A percentile compares a stretch with the other conserved stretches of the same genome.
These are phyloP conservation scores for Hirschioporus abietinus DNA, from an alignment of 768 basidiomycete genomes.

Conservation along the genomic window DNA sequence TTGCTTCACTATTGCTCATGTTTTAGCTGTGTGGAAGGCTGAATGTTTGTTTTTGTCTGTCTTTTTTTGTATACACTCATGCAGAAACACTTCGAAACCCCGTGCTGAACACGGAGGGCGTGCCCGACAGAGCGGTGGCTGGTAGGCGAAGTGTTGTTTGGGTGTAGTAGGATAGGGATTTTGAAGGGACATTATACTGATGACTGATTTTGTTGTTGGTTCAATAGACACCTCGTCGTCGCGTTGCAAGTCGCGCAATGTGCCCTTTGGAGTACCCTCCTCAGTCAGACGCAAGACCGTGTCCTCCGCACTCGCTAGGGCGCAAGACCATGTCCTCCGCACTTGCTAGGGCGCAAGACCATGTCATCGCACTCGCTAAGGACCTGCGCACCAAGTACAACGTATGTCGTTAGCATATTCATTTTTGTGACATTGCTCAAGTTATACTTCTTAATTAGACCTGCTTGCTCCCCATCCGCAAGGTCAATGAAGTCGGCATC, in stretches of 20 bases:
- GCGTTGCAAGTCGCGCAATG: constrained; percentile 97
- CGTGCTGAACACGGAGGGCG: too few species aligned
- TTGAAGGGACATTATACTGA: constrained; percentile 19
- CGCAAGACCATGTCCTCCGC: too few species aligned
- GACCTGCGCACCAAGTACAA: constrained; percentile 90
- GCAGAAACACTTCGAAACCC: too few species aligned
- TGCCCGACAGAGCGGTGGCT: too few species aligned
- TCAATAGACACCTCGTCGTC: constrained; percentile 79
- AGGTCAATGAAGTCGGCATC: constrained; percentile 97
- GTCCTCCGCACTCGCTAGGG: too few species aligned
- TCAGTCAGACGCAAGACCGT: constrained; percentile 96
- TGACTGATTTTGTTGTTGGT: constrained; percentile 24
- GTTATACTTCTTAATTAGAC: constrained; percentile 40
- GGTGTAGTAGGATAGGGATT: constrained; percentile 40
- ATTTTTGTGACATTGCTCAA: neutral
- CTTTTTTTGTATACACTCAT: too few species aligned
- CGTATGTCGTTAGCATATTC: constrained; percentile 42
- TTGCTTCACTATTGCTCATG: too few species aligned
- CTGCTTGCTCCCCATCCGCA: constrained; percentile 91
- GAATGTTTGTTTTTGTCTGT: too few species aligned
- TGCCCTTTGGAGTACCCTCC: constrained; percentile 94
- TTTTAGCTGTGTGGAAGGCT: too few species aligned
- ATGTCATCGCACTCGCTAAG: constrained; percentile 89
- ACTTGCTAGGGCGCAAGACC: too few species aligned
- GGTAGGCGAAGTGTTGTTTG: constrained; percentile 21